Evolutionary conservation across 345 rosid species (phyloP).

Genomic region (Gossypium mustelinum): DNA sequence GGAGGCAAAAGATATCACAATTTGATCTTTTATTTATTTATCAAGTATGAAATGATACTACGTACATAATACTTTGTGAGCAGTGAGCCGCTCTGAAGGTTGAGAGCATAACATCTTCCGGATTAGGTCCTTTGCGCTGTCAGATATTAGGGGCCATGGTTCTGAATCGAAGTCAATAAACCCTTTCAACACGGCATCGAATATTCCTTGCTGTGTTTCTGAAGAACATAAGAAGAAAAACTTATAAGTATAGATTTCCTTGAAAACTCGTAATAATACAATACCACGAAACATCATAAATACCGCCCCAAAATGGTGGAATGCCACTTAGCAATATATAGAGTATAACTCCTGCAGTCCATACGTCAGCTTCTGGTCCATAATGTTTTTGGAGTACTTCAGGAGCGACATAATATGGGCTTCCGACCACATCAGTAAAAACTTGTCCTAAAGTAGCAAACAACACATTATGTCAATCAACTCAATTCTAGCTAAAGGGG

Average conservation of each 20-base stretch:
- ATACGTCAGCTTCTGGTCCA: constrained; percentile 21
- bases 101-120: constrained; percentile 74
- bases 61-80: constrained; percentile 95
- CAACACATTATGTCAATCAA: constrained; percentile 13
- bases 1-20: background rate
- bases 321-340: background rate
- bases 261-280: constrained; percentile 1
- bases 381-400: constrained; percentile 91
- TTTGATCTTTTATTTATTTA: too few species aligned
- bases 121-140: constrained; percentile 84
- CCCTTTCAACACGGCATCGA: constrained; percentile 94
- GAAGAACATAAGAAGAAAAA: constrained; percentile 21
- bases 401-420: constrained; percentile 96
- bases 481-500: background rate
- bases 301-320: constrained; percentile 72
- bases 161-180: constrained; percentile 89
- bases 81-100: constrained; percentile 79
- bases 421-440: constrained; percentile 94
- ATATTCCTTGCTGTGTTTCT: constrained; percentile 99
- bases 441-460: constrained; percentile 60
- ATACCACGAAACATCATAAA: constrained; percentile 11
- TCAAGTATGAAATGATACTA: constrained; percentile 22
- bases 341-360: constrained; percentile 7
- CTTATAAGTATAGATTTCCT: constrained; percentile 13
- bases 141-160: constrained; percentile 95